phyloP scores from a whole-genome alignment of 176 grass and related monocot species.

The Chloris gayana region DNA sequence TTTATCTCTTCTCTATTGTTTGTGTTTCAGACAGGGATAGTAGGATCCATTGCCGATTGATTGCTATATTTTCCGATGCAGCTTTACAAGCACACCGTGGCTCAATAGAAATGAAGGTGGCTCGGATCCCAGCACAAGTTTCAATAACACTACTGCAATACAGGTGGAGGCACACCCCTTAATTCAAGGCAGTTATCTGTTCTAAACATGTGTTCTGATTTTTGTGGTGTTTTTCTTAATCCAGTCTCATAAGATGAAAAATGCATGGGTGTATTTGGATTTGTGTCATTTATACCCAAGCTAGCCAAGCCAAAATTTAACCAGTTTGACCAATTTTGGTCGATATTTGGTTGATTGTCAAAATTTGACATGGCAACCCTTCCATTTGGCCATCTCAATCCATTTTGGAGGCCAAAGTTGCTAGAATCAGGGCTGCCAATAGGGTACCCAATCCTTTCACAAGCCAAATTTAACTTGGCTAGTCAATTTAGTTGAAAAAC shows the following conservation, averaged over 20 bases:
- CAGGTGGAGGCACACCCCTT: conserved; percentile 52
- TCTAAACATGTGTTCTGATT: neutral
- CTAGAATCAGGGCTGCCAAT: neutral
- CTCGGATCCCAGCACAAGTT: conserved; percentile 59
- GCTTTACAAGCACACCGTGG: conserved; percentile 96
- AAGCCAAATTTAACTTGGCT: neutral
- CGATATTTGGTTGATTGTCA: neutral
- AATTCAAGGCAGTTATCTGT: neutral
- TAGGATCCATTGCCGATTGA: conserved; percentile 31
- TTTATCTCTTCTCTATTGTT: conserved; percentile 52
- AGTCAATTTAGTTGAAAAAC: neutral
- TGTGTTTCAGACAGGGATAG: conserved; percentile 28
- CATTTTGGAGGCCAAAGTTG: neutral
- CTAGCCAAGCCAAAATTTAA: neutral
- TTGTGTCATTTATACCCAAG: neutral
- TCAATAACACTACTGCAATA: conserved; percentile 72
- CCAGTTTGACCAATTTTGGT: neutral
- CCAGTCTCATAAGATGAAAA: neutral
- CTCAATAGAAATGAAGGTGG: conserved; percentile 71
- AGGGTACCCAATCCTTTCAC: too few species aligned
- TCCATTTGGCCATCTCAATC: neutral
- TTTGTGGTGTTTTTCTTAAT: conserved; percentile 21
- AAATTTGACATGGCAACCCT: neutral
- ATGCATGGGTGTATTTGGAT: neutral
- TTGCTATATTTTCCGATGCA: conserved; percentile 48